Percentiles rank a stretch among this genome's conserved stretches.
Conservation (phyloP, 179 eudicot species). For the Spergularia azorica region DNA sequence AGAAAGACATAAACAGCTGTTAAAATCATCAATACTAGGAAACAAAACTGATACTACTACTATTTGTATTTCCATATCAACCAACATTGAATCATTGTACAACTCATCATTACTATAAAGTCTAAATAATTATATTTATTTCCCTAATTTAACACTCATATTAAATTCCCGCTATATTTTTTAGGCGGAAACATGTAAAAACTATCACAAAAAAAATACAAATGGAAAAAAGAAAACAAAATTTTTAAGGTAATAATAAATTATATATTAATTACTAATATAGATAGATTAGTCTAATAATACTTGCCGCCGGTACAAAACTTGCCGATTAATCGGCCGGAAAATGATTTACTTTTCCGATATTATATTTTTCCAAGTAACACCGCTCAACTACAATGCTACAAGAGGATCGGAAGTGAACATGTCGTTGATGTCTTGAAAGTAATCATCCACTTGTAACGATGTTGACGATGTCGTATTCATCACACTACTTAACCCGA, state of each 20-base stretch:
- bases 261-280: neutral
- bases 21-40: constrained; percentile 9
- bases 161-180: constrained; percentile 16
- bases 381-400: constrained; percentile 26
- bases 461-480: constrained; percentile 23
- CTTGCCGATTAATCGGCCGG: constrained; percentile 45
- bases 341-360: constrained; percentile 3
- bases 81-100: constrained; percentile 32
- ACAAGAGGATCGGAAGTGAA: constrained; percentile 46
- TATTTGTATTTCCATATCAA: constrained; percentile 19
- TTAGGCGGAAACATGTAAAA: constrained; percentile 1
- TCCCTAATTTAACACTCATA: constrained; percentile 7
- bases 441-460: constrained; percentile 60
- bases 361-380: neutral
- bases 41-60: neutral
- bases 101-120: constrained; percentile 15
- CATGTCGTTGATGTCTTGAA: constrained; percentile 51
- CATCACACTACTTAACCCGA: constrained; percentile 19
- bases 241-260: neutral
- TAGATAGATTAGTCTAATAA: neutral
- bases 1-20: neutral
- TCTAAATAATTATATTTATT: constrained; percentile 11
- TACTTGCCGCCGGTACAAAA: constrained; percentile 52
- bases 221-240: neutral
- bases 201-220: neutral